phyloP scores from a whole-genome alignment of 768 basidiomycete species.

The Kondoa malvinella region DNA sequence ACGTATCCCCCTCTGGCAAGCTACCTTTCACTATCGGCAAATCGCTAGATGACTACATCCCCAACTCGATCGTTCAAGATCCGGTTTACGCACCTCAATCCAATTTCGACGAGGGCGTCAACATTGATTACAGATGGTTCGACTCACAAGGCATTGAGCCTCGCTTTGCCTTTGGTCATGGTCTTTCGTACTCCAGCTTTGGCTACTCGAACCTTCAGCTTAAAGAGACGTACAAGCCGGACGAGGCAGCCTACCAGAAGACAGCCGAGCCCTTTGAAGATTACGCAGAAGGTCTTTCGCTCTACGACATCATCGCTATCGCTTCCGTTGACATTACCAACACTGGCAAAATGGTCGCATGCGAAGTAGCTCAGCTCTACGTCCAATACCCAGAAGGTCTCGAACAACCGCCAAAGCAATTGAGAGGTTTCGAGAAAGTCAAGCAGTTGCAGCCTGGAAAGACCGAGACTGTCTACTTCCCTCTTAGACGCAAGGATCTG shows the following conservation, averaged over 20 bases:
- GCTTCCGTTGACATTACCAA: slow-evolving; percentile 31
- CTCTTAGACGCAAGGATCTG: slow-evolving; percentile 20
- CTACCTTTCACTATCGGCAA: slow-evolving; percentile 35
- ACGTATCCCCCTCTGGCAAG: slow-evolving; percentile 45
- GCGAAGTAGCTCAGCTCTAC: slow-evolving; percentile 33
- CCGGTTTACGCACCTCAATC: slow-evolving; percentile 26
- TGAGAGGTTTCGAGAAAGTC: slow-evolving; percentile 31
- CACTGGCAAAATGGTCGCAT: slow-evolving; percentile 29
- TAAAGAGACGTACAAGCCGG: slow-evolving; percentile 20
- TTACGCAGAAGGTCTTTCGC: slow-evolving; percentile 13
- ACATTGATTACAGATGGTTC: slow-evolving; percentile 22
- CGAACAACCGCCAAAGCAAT: too few relatives aligned
- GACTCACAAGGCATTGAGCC: slow-evolving; percentile 26
- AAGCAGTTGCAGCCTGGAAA: slow-evolving; percentile 25
- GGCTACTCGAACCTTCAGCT: slow-evolving; percentile 19
- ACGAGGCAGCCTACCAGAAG: slow-evolving; percentile 28
- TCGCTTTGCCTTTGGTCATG: slow-evolving; percentile 29
- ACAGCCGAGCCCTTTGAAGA: slow-evolving; percentile 31
- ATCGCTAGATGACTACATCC: slow-evolving; percentile 30
- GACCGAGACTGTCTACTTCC: slow-evolving; percentile 26
- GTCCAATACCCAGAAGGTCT: slow-evolving; percentile 29
- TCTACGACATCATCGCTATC: slow-evolving; percentile 30
- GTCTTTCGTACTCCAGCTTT: slow-evolving; percentile 21
- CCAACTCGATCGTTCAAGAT: slow-evolving; percentile 18
- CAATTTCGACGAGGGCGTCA: slow-evolving; percentile 28